phyloP scores from a whole-genome alignment of 1,139 yeast species.

The Kodamaea alishanica region DNA sequence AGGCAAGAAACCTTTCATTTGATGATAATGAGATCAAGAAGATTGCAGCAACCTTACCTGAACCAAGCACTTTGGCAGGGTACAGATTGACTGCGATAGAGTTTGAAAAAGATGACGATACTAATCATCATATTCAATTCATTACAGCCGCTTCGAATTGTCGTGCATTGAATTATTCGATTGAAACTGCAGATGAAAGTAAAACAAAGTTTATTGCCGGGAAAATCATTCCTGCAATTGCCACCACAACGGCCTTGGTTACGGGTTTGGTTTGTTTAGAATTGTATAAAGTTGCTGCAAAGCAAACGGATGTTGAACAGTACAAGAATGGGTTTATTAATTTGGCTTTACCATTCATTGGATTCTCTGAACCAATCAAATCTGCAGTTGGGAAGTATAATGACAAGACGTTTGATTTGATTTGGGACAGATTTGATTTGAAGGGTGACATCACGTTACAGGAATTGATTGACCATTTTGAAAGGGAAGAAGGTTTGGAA shows the following conservation, averaged over 20 bases:
- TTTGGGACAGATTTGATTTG: slow-evolving; percentile 93
- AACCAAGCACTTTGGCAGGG: slow-evolving; percentile 86
- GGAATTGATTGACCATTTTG: slow-evolving; percentile 71
- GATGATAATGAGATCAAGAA: slow-evolving; percentile 55
- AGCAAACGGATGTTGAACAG: slow-evolving; percentile 69
- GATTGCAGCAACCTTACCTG: slow-evolving; percentile 77
- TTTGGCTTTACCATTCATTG: slow-evolving; percentile 93
- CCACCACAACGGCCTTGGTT: slow-evolving; percentile 95
- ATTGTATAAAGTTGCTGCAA: slow-evolving; percentile 83
- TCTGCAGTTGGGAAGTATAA: slow-evolving; percentile 82
- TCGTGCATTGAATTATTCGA: slow-evolving; percentile 87
- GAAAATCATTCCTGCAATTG: slow-evolving; percentile 96
- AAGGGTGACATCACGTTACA: slow-evolving; percentile 74
- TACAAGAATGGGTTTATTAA: slow-evolving; percentile 93
- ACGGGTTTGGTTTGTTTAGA: slow-evolving; percentile 94
- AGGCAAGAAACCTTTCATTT: slow-evolving; percentile 48
- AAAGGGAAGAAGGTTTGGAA: slow-evolving; percentile 77
- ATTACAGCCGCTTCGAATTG: slow-evolving; percentile 96
- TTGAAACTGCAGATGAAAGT: slow-evolving; percentile 71
- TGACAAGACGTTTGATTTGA: slow-evolving; percentile 73
- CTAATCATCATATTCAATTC: slow-evolving; percentile 94
- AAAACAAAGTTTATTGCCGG: slow-evolving; percentile 88
- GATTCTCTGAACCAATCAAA: slow-evolving; percentile 92
- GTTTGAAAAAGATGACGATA: slow-evolving; percentile 95
- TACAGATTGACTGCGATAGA: slow-evolving; percentile 83